Base-by-base conservation (phyloP, 1,284 basidiomycete genomes). In the Quambalaria eucalypti region DNA sequence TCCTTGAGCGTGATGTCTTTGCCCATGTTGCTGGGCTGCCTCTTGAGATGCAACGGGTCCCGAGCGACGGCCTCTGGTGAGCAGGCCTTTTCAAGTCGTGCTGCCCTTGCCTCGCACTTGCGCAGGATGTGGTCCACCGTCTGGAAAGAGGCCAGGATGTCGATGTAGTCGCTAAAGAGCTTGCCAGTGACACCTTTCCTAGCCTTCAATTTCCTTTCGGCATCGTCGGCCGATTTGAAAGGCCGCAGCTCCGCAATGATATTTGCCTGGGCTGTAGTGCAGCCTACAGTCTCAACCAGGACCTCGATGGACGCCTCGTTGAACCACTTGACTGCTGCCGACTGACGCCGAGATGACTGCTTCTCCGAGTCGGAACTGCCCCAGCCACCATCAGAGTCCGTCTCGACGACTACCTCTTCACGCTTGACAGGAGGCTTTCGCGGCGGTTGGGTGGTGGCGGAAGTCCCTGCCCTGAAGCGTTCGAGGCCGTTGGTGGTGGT, bases 151-250 rank as follows among this genome's bases (percentile, higher is more conserved):
- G 85, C 81, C 77, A 96, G 87, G 65, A 97, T 87, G 51, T 85
- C 83, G 52, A 84, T 83, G 73, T 88, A 92, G 62, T 93, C 88
- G 67, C 92, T 87, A 73, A 97, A 90, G 72, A 98, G 81, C 56
- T 87, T 85, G 56, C 87, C 82, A 56, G 89, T 91, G 63, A 98
- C 86, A 19, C 92, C 92, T 69, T 90, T 91, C 77, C 89, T 91
- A 54, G 76, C 76, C 48, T 84, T 85, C 49, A 96, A 79, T 51
- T 65, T 66, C 6, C 57, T 48, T 36, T 70, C 61, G 19, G 73
- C 66, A 60, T 93, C 88, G 33, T 87, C 85, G n/a, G 85, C 81
- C 21, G 84, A 82, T 4, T 76, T 73, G 76, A 90, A 99, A 0
- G 92, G 92, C 46, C 93, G 84, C 38, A 91, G 78, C 19, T 81